Evolutionary conservation across 306 rosid species (phyloP), one percentile per base, ranked within the genome.

Genomic region (Trifolium dubium): DNA sequence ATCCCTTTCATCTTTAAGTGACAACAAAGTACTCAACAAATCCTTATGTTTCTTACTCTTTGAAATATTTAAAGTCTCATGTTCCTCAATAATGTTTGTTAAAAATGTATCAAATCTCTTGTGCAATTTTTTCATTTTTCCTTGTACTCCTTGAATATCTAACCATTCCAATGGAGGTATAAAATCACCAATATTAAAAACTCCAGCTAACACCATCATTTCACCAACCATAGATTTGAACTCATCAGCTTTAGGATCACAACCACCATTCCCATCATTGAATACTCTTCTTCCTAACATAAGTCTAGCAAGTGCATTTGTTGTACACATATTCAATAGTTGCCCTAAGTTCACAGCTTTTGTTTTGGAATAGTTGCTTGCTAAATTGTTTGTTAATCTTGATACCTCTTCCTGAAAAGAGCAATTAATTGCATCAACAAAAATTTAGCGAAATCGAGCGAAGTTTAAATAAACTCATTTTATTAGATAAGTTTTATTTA

Each of bases 141-240:
- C 79, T 5, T 79, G 89, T 10, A 93, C 96, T 0, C 98, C 94
- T 72, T 83, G 89, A 39, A 93, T 65, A 71, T 93, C 98, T 0
- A 93, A 80, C 77, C 85, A 83, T 66, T 91, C 97, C 1, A 93
- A 71, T 0, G 84, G 74, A 1, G 98, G 96, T 46, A 91, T 79
- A 31, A 93, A 93, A 64, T 93, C 97, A 0, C 98, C 88, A 0
- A 92, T 77, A 79, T 91, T 89, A 75, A 91, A 85, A 68, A 83
- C 93, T 6, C 98, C 97, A 0, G 92, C 86, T 59, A 93, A 66
- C 5, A 83, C 89, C 98, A 93, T 91, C 56, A 85, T 30, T 59
- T 91, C 96, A 74, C 86, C 82, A 44, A 89, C 93, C 97, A 93
- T 93, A 0, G 71, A 40, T 55, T 91, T 91, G 67, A 91, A 93